phyloP scores from a whole-genome alignment of 2,329 filamentous ascomycete species.

The Claviceps africana region DNA sequence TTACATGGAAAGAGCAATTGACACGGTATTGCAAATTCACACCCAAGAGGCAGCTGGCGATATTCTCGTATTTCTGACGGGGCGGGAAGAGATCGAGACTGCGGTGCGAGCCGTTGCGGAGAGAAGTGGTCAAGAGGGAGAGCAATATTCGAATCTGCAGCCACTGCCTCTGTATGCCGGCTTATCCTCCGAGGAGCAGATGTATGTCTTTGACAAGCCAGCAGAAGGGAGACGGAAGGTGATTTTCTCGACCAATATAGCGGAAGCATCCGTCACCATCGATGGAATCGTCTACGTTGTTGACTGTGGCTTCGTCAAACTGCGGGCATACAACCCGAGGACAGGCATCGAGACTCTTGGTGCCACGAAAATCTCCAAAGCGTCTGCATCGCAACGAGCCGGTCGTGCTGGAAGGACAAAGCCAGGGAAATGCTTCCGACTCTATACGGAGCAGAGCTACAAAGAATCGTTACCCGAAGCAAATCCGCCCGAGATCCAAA shows the following conservation, averaged over 20 bases:
- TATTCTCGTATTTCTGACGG: slow-evolving; percentile 81
- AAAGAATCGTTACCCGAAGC: slow-evolving; percentile 45
- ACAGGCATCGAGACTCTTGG: slow-evolving; percentile 84
- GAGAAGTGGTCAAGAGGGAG: slow-evolving; percentile 45
- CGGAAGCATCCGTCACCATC: slow-evolving; percentile 90
- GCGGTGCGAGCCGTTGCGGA: slow-evolving; percentile 69
- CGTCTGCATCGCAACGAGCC: slow-evolving; percentile 80
- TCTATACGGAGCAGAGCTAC: slow-evolving; percentile 72
- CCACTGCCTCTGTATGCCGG: slow-evolving; percentile 75
- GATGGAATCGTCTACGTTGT: slow-evolving; percentile 84
- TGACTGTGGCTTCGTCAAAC: slow-evolving; percentile 82
- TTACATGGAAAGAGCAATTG: slow-evolving; percentile 71
- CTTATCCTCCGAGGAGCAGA: slow-evolving; percentile 78
- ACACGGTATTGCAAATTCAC: slow-evolving; percentile 81
- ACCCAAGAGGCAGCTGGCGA: slow-evolving; percentile 68
- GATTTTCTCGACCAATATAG: slow-evolving; percentile 88
- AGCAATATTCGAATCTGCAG: slow-evolving; percentile 15
- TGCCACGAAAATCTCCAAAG: slow-evolving; percentile 70
- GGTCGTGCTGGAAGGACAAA: slow-evolving; percentile 81
- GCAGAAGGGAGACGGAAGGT: slow-evolving; percentile 77
- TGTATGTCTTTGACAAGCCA: slow-evolving; percentile 82
- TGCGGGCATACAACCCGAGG: slow-evolving; percentile 68
- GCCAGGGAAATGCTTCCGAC: slow-evolving; percentile 83
- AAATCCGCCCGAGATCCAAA: slow-evolving; percentile 80
- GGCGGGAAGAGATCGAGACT: slow-evolving; percentile 80